Evolutionary conservation across 1,284 basidiomycete species (phyloP).

Genomic region (Ceratobasidium theobromae): DNA sequence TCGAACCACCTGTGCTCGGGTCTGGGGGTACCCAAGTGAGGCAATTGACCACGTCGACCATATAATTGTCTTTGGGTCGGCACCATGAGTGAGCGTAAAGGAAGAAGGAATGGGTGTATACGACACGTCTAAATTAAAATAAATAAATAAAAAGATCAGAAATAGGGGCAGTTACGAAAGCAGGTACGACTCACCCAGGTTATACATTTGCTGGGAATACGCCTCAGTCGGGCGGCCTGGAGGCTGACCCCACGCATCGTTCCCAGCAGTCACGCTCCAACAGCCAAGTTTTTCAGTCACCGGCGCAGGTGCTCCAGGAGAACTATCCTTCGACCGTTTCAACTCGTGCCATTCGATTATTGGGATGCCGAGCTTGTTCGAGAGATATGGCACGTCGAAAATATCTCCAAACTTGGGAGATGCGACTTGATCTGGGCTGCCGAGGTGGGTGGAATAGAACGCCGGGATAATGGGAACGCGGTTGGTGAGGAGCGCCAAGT

Average conservation of each 20-base stretch:
- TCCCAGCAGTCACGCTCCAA: constrained; percentile 54
- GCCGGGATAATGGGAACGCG: constrained; percentile 64
- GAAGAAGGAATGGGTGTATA: constrained; percentile 51
- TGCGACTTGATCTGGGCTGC: constrained; percentile 45
- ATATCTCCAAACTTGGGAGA: constrained; percentile 52
- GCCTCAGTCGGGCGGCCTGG: constrained; percentile 50
- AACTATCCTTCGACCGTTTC: constrained; percentile 42
- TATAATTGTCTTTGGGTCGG: constrained; percentile 46
- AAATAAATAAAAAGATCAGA: not conserved
- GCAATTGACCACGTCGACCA: constrained; percentile 53
- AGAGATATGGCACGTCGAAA: constrained; percentile 54
- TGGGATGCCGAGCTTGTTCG: constrained; percentile 47
- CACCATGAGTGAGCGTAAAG: constrained; percentile 42
- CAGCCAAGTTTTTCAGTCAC: constrained; percentile 63
- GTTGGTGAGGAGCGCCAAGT: constrained; percentile 59
- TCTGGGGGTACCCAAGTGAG: constrained; percentile 49
- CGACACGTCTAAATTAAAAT: constrained; percentile 51
- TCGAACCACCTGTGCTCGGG: constrained; percentile 42
- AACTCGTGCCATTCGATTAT: constrained; percentile 58
- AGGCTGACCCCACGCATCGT: constrained; percentile 55
- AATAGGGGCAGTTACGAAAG: not conserved
- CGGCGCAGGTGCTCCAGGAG: constrained; percentile 47
- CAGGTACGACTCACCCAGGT: constrained; percentile 50
- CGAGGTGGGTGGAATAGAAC: constrained; percentile 68
- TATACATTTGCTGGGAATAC: constrained; percentile 43